Base-by-base conservation (phyloP, 2,329 filamentous ascomycete genomes). In the Aspergillus intermedius region DNA sequence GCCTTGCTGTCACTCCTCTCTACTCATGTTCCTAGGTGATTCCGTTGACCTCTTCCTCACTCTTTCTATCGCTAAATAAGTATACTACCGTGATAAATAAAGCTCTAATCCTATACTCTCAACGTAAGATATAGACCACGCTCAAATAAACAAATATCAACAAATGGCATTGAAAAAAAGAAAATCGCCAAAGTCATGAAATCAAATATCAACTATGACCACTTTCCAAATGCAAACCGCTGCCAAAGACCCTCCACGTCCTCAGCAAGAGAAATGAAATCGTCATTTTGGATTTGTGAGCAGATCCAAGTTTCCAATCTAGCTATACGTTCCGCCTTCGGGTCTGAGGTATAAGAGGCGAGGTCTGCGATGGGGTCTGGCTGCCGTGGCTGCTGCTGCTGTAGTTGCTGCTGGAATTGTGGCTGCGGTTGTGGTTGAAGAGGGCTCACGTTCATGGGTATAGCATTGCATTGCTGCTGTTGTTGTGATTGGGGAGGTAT, bases 291-390 rank as follows among this genome's bases (percentile, higher is more conserved):
- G 1, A 74, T 57, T 46, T 71, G 60, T 12, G 62, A 53, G 44
- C 70, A 73, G 41, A 75, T 63, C 65, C 70, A 74, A 34, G 63
- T 62, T 49, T 69, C 66, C 8, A 74, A 52, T 8, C 62, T 53
- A 2, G 55, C 57, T 9, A 60, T 57, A 13, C 70, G 63, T 46
- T 72, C 66, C 3, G 56, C 32, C 1, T 57, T 62, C 0, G 67
- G 63, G 1, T 55, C 54, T 5, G 58, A 53, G 0, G 65, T 47
- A 40, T 69, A 73, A 10, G 55, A 45, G 1, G 65, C 56, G 4
- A 72, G 49, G 32, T 68, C 62, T 35, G 57, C 44, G 6, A n/a
- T 23, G 58, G 49, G 5, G 51, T 45, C 25, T 45, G 34, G 3
- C 23, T 9, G 9, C 19, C 3, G n/a, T 22, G 37, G 43, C 10